phyloP scores from a whole-genome alignment of 805 yeast genomes.

The Saccharomycopsis schoenii region DNA sequence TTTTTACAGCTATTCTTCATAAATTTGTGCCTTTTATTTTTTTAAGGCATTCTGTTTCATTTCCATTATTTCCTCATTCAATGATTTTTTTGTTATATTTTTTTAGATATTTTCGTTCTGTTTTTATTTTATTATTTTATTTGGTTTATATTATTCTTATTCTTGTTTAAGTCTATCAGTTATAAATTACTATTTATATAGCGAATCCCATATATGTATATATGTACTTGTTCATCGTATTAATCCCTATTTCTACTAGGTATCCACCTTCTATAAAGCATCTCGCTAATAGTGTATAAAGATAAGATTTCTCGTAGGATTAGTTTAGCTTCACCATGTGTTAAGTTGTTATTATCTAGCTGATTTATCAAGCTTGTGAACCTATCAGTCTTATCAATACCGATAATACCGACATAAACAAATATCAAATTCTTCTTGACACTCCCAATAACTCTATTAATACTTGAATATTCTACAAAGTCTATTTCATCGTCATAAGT shows the following conservation, averaged over 20 bases:
- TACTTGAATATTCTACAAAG: slow-evolving; percentile 46
- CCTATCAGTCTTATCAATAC: slow-evolving; percentile 25
- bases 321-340: slow-evolving; percentile 16
- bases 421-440: slow-evolving; percentile 73
- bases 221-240: background rate
- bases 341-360: slow-evolving; percentile 13
- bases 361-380: background rate
- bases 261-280: slow-evolving; percentile 72
- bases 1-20: background rate
- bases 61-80: background rate
- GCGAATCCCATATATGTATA: background rate
- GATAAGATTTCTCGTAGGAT: slow-evolving; percentile 30
- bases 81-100: background rate
- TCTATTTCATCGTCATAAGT: slow-evolving; percentile 16
- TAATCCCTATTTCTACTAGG: slow-evolving; percentile 78
- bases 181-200: too few species aligned
- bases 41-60: background rate
- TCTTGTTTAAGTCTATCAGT: background rate
- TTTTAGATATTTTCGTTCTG: background rate
- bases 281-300: slow-evolving; percentile 48
- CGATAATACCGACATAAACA: slow-evolving; percentile 53
- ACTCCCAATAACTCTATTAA: slow-evolving; percentile 75
- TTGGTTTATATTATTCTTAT: background rate
- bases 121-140: background rate
- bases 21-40: background rate